These are phyloP conservation scores for Protea cynaroides DNA, from an alignment of 164 flowering plant species.

Conservation along the genomic window DNA sequence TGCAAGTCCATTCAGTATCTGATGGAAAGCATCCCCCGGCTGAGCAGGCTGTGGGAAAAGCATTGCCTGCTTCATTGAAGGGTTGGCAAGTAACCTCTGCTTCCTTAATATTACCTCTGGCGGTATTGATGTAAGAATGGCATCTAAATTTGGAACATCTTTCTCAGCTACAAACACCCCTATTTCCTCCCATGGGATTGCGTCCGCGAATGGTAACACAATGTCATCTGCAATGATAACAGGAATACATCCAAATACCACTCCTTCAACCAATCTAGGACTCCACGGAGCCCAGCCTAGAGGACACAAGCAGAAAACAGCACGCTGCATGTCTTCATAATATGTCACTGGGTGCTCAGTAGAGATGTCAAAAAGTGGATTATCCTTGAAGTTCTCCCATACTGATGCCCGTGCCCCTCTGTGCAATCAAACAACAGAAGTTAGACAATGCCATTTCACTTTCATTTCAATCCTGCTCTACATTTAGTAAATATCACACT, in stretches of 20 bases:
- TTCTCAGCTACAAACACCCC: slow-evolving; percentile 83
- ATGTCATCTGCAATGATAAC: slow-evolving; percentile 96
- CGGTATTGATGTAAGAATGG: slow-evolving; percentile 81
- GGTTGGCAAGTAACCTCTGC: slow-evolving; percentile 81
- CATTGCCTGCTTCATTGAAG: slow-evolving; percentile 90
- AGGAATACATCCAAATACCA: slow-evolving; percentile 92
- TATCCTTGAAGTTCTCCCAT: slow-evolving; percentile 98
- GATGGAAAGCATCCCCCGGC: slow-evolving; percentile 90
- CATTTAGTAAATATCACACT: no score
- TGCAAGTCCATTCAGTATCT: slow-evolving; percentile 81
- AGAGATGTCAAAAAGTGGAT: slow-evolving; percentile 90
- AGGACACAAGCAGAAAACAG: slow-evolving; percentile 89
- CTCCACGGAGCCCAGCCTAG: slow-evolving; percentile 99
- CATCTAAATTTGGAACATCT: slow-evolving; percentile 82
- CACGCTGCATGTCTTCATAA: slow-evolving; percentile 97
- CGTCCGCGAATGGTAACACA: slow-evolving; percentile 92
- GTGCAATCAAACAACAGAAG: slow-evolving; percentile 13
- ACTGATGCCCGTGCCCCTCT: slow-evolving; percentile 98
- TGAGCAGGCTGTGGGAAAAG: slow-evolving; percentile 85
- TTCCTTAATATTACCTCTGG: slow-evolving; percentile 71
- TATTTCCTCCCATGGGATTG: slow-evolving; percentile 98
- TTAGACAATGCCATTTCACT: no score
- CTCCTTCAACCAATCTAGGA: slow-evolving; percentile 92
- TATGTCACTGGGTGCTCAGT: slow-evolving; percentile 94
- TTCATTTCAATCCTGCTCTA: no score